phyloP scores from a whole-genome alignment of 2,329 filamentous ascomycete species.

The Fusarium bactridioides region DNA sequence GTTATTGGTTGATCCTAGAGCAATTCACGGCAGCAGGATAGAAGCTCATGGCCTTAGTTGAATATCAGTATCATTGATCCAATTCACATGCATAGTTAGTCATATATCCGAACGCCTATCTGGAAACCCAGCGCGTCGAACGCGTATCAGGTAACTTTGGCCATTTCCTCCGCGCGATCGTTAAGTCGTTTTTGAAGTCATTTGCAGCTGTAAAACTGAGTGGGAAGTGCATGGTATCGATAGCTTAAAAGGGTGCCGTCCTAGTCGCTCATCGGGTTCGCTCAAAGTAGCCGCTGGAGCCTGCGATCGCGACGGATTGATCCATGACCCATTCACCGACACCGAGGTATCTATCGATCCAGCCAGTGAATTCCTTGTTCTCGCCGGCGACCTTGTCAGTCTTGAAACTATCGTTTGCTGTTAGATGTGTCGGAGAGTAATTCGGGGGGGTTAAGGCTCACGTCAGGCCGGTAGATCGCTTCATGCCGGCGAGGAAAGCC shows the following conservation, averaged over 20 bases:
- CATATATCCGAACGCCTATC: constrained; percentile 40
- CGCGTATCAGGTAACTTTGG: constrained; percentile 12
- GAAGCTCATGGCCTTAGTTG: constrained; percentile 11
- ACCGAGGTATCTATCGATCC: constrained; percentile 92
- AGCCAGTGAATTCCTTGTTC: constrained; percentile 82
- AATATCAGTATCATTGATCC: constrained; percentile 32
- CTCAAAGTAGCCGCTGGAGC: constrained; percentile 90
- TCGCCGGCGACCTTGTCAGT: constrained; percentile 82
- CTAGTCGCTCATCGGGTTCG: constrained; percentile 70
- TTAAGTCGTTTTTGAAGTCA: constrained; percentile 15
- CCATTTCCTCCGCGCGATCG: constrained; percentile 13
- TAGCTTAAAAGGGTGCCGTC: constrained; percentile 1
- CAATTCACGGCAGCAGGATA: not conserved
- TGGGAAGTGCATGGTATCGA: constrained; percentile 29
- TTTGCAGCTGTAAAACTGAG: constrained; percentile 4
- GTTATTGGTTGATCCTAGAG: not conserved
- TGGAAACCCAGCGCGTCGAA: constrained; percentile 27
- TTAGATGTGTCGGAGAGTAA: constrained; percentile 31
- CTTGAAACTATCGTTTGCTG: constrained; percentile 73
- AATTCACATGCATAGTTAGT: constrained; percentile 37
- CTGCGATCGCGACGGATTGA: constrained; percentile 90
- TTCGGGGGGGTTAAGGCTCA: constrained; percentile 63
- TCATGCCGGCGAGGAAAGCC: constrained; percentile 94
- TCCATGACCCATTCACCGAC: constrained; percentile 99
- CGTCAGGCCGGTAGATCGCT: constrained; percentile 97